Base-by-base conservation (phyloP, 768 basidiomycete genomes). In the Suillus clintonianus region DNA sequence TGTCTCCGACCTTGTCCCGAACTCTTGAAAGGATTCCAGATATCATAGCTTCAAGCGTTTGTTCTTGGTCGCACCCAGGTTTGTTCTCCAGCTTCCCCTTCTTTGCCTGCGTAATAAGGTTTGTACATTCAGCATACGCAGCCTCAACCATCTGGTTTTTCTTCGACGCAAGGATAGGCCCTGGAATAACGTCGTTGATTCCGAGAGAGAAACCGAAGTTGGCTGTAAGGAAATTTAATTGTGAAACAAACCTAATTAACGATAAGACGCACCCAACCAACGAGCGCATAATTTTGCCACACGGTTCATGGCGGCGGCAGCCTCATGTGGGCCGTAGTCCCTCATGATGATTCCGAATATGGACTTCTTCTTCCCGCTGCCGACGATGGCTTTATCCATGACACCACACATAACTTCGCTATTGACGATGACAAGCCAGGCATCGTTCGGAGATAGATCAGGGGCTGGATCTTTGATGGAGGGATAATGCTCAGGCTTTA, bases 331-430 rank as follows among this genome's bases (percentile, higher is more conserved):
- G 5, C 97, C 97, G 75, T 97, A 99, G 77, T 99, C 97, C 62
- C 97, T 84, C 80, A 98, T 85, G 69, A 99, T 99, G 50, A 98
- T 94, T 66, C 97, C 97, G 72, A 99, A 99, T 48, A 99, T 94
- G 2, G 95, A 97, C 73, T 98, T 99, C 83, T 99, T 99, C 85
- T 99, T 99, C 59, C 97, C 97, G 69, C 94, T 92, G 60, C 97
- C 97, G 4, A 99, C 90, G 0, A 95, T 98, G 17, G 93, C 92
- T 79, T 99, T 99, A 80, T 99, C 97, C 89, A 99, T 97, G 17
- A 95, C 92, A 50, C 97, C 97, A 70, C 96, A 98, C 95, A 99
- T 99, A 69, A 99, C 94, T 77, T 99, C 96, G 72, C 92, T 95
- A 75, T 99, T 99, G 66, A 95, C 88, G 61, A 99, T 88, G 51